Percentiles rank a stretch among this genome's conserved stretches.
These are phyloP conservation scores for Jackrogersella multiformis DNA, from an alignment of 495 filamentous ascomycete species.

Conservation along the genomic window DNA sequence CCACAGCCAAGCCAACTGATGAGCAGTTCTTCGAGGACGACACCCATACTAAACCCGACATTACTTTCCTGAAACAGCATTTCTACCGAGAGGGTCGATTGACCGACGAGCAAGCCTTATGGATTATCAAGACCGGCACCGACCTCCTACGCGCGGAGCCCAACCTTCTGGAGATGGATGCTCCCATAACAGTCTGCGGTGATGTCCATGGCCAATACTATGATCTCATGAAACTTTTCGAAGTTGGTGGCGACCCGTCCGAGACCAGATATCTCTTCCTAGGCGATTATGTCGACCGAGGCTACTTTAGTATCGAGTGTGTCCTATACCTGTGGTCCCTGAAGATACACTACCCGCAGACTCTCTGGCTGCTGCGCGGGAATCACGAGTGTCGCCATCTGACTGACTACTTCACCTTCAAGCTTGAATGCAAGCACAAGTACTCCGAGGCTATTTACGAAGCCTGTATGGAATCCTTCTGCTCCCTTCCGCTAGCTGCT, in stretches of 20 bases:
- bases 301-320: constrained; percentile 99
- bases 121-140: constrained; percentile 87
- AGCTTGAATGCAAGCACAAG: constrained; percentile 99
- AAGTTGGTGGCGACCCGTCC: constrained; percentile 95
- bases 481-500: constrained; percentile 89
- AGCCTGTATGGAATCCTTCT: constrained; percentile 98
- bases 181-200: constrained; percentile 98
- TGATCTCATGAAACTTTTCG: constrained; percentile 99
- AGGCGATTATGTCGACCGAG: constrained; percentile 96
- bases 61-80: constrained; percentile 95
- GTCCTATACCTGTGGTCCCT: constrained; percentile 97
- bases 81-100: constrained; percentile 97
- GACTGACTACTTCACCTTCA: constrained; percentile 99
- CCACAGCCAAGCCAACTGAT: constrained; percentile 87
- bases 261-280: constrained; percentile 97
- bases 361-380: constrained; percentile 93
- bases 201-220: constrained; percentile 99
- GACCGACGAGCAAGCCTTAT: constrained; percentile 96
- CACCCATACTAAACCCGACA: constrained; percentile 86
- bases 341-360: constrained; percentile 99
- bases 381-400: constrained; percentile 99
- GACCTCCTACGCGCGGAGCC: constrained; percentile 86
- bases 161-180: constrained; percentile 98
- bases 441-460: constrained; percentile 97
- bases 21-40: constrained; percentile 78